Percentiles rank a stretch among this genome's conserved stretches.
These are phyloP conservation scores for Didymosphaeria variabile DNA, from an alignment of 2,329 filamentous ascomycete species.

Conservation along the genomic window DNA sequence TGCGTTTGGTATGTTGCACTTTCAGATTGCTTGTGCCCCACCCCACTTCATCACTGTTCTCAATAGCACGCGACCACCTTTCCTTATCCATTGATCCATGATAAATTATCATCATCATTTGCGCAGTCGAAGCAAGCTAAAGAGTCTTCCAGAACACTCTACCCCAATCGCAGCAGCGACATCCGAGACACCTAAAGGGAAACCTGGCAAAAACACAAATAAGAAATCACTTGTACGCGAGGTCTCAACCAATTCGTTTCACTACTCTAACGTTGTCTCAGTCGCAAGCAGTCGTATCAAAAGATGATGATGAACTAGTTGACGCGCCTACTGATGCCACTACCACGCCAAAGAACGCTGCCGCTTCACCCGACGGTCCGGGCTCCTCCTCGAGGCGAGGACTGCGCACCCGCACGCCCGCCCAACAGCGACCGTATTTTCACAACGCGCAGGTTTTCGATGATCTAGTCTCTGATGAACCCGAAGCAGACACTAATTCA, in stretches of 20 bases:
- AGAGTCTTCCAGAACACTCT: slow-evolving; percentile 26
- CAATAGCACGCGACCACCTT: not conserved
- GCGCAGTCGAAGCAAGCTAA: slow-evolving; percentile 2
- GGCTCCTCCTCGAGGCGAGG: slow-evolving; percentile 37
- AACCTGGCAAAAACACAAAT: slow-evolving; percentile 31
- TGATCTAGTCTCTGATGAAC: slow-evolving; percentile 23
- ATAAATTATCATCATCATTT: not conserved
- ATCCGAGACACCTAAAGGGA: slow-evolving; percentile 32
- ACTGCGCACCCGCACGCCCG: slow-evolving; percentile 44
- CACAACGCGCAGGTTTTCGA: slow-evolving; percentile 46
- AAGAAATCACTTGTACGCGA: slow-evolving; percentile 33
- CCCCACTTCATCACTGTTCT: slow-evolving; percentile 10
- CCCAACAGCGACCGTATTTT: slow-evolving; percentile 47
- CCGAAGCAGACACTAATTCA: slow-evolving; percentile 2
- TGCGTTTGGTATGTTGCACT: slow-evolving; percentile 36
- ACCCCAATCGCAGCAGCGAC: slow-evolving; percentile 14
- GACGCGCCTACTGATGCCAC: slow-evolving; percentile 17
- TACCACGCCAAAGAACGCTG: slow-evolving; percentile 20
- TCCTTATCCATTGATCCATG: not conserved
- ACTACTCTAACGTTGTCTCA: slow-evolving; percentile 18
- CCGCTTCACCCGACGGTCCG: slow-evolving; percentile 34
- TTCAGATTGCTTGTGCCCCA: slow-evolving; percentile 18
- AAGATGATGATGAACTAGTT: slow-evolving; percentile 20
- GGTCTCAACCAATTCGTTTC: slow-evolving; percentile 6
- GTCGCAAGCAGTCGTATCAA: slow-evolving; percentile 29